Base-by-base conservation (phyloP, 164 flowering plant genomes). In the Euptelea pleiosperma region DNA sequence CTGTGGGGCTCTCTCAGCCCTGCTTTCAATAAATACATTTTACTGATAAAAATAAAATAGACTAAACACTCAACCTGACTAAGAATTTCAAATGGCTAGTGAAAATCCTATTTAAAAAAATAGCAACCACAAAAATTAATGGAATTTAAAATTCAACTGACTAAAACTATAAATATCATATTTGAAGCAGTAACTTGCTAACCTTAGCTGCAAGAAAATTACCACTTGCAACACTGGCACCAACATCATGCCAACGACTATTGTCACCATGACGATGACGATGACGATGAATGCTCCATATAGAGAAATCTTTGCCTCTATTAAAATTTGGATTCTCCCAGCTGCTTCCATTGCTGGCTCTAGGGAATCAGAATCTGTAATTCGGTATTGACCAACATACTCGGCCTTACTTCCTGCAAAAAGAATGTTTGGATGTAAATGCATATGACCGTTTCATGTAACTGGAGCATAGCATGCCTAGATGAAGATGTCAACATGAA, bases 121-220 rank as follows among this genome's bases (percentile, higher is more conserved):
- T 1, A 9, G 44, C 2, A 30, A 30, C 45, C 19, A 42, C n/a
- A 44, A 24, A 66, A 18, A 2, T 40, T 34, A 55, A 37, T 24
- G 3, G 44, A 14, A 15, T 8, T 28, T 24, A 19, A 25, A 44
- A 0, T 36, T 46, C n/a, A 40, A 16, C 18, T 33, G 9, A 34
- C 31, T 8, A 14, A 45, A 26, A 16, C 7, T 6, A 8, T 18
- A 26, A 42, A 29, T 8, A 19, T 8, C 2, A 9, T 9, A 14
- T 33, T 37, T 45, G 40, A 54, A 41, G 15, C 35, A 49, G 33
- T 9, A 37, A 37, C 28, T 11, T 31, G 19, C 77, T 67, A 60
- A 89, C 99, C 96, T 91, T 91, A 33, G 99, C 97, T 43, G 85
- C 92, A 58, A 94, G 88, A 69, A 86, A 88, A 75, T 94, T 94